Evolutionary conservation across 1,284 basidiomycete genomes (phyloP), one percentile per base, ranked within the genome.

Genomic region (Vanrija humicola): DNA sequence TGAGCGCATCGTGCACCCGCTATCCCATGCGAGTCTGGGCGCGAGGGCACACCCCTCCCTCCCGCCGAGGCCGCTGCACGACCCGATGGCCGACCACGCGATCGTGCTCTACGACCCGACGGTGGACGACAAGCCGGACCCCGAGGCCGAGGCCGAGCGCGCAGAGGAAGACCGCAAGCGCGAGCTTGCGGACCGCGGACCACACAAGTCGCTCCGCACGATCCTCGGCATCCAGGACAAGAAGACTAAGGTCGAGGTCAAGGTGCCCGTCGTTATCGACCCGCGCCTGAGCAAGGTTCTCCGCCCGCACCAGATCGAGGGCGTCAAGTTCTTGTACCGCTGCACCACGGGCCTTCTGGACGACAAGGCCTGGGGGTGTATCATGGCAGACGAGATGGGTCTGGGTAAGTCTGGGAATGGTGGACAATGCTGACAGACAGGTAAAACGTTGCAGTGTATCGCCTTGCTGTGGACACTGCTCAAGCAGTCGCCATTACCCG

Each of bases 311-410:
- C 95, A 98, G 76, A 85, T 98, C 18, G 94, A 98, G 73, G 95
- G 95, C 62, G 95, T 98, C 59, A 97, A 97, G 88, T 98, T 98
- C 76, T 78, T 99, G 70, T 99, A 97, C 77, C 87, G 85, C 73
- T 95, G 93, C 71, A 87, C 93, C 8, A 97, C 91, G 0, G 96
- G 94, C 2, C 88, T 96, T 84, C 78, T 94, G 48, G 89, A 88
- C 25, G 86, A 92, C 50, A 89, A 91, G 64, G 92, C 95, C 54
- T 92, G 92, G 67, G 95, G 95, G 0, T 97, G 92, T 68, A 98
- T 98, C 71, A 94, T 98, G 89, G 95, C 96, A 0, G 95, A 98
- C 72, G 95, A 97, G 77, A 98, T 98, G 95, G 95, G 96, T 70
- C 84, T 95, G 21, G 90, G 91, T 75, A 52, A 59, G 75, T 64